Base-by-base conservation (phyloP, 495 filamentous ascomycete species). In the Xylaria cubensis region DNA sequence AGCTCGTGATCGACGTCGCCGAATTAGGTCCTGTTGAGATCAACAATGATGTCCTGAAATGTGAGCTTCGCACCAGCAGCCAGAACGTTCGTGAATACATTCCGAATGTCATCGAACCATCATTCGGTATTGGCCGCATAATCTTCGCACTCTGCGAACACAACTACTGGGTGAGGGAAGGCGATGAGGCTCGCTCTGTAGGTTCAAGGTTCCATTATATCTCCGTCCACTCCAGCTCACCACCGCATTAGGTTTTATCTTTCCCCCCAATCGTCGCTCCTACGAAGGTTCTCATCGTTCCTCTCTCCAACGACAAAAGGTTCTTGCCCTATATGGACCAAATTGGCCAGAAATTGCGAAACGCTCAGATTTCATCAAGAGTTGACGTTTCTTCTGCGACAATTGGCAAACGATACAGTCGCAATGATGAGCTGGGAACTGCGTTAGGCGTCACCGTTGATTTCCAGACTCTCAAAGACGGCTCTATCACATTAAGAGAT, bases 271-370 rank as follows among this genome's bases (percentile, higher is more conserved):
- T 84, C 2, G 84, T 94, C 34, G 91, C 92, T 8, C 92, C 92
- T 1, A 93, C 90, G 26, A 94, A 94, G 82, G 89, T 93, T 59
- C 87, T 94, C 64, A 86, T 94, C 59, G 91, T 93, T 3, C 92
- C 92, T 17, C 84, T 94, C 32, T 92, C 90, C 42, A 82, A 80
- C 17, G 87, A 92, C 77, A 75, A 84, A 46, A 83, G 84, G 61
- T 94, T 94, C 78, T 82, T 81, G 56, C 88, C 91, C 2, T 80
- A 87, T 13, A 78, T 92, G 63, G 80, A 84, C 26, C 77, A 84
- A 39, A 80, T 94, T 36, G 86, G 86, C 10, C 82, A 87, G 74
- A 88, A 86, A 74, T 88, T 93, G 24, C 84, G 90, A 50, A 83
- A 83, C 39, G 77, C 67, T 89, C 90, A 1, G 90, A 83, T 80